These are phyloP conservation scores for Penicillium goetzii DNA, from an alignment of 495 filamentous ascomycete species.

Conservation along the genomic window DNA sequence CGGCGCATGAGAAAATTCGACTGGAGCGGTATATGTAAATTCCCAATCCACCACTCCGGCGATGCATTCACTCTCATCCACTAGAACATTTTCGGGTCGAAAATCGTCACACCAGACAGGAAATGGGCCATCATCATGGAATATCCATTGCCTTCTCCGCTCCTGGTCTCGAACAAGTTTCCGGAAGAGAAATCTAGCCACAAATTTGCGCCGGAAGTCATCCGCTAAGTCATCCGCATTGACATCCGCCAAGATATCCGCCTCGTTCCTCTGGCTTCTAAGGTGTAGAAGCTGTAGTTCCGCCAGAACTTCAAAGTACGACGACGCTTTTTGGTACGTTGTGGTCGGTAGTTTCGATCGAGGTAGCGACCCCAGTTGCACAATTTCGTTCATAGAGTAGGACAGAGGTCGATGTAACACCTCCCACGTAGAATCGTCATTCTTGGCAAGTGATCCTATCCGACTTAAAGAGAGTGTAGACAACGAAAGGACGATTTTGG, in stretches of 20 bases:
- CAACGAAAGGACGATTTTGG: constrained; percentile 18
- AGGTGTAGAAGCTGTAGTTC: constrained; percentile 20
- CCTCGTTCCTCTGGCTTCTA: constrained; percentile 14
- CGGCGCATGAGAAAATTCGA: constrained; percentile 12
- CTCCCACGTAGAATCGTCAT: constrained; percentile 15
- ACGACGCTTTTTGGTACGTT: constrained; percentile 16
- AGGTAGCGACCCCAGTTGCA: constrained; percentile 18
- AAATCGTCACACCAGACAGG: constrained; percentile 15
- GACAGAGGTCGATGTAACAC: constrained; percentile 18
- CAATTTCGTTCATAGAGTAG: constrained; percentile 22
- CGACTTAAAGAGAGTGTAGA: constrained; percentile 15
- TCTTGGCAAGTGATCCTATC: constrained; percentile 18
- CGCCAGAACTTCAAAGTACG: constrained; percentile 21
- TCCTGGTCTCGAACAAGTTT: constrained; percentile 12
- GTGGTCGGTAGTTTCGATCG: constrained; percentile 19
- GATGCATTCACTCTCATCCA: constrained; percentile 10
- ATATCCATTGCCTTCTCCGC: constrained; percentile 2
- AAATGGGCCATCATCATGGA: constrained; percentile 10
- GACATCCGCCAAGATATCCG: constrained; percentile 10
- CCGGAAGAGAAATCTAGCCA: constrained; percentile 13
- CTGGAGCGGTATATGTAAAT: constrained; percentile 12
- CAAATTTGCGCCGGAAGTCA: constrained; percentile 16
- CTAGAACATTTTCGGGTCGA: constrained; percentile 11
- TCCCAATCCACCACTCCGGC: constrained; percentile 12
- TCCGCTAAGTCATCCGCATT: constrained; percentile 13